Evolutionary conservation across 2,329 filamentous ascomycete species (phyloP).

Genomic region (Exophiala dermatitidis): DNA sequence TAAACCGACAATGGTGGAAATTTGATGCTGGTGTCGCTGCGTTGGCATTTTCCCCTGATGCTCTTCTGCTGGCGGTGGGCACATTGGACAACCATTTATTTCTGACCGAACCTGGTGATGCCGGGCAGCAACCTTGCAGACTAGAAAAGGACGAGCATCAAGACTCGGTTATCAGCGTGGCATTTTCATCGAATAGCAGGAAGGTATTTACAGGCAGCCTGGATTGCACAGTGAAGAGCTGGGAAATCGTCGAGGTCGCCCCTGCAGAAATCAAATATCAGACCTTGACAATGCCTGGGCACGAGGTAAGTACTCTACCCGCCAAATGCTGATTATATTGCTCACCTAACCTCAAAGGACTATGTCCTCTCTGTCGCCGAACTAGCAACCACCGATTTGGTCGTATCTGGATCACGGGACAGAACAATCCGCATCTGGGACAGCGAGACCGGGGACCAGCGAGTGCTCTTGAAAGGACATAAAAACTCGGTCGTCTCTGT

Average conservation of each 20-base stretch:
- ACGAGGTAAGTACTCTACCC: background rate
- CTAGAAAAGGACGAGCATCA: background rate
- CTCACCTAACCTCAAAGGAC: background rate
- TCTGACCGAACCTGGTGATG: background rate
- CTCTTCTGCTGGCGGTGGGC: background rate
- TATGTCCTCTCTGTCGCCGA: background rate
- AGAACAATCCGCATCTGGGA: conserved; percentile 89
- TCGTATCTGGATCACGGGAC: conserved; percentile 86
- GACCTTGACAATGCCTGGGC: background rate
- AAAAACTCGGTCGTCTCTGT: conserved; percentile 28
- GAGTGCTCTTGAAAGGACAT: conserved; percentile 49
- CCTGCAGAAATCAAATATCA: too few species aligned
- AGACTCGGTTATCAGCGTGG: background rate
- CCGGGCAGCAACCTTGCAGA: background rate
- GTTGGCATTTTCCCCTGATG: background rate
- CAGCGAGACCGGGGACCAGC: conserved; percentile 80
- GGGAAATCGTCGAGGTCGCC: background rate
- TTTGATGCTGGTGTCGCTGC: background rate
- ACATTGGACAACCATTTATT: background rate
- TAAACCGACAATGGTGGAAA: background rate
- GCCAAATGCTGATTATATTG: background rate
- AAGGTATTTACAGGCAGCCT: background rate
- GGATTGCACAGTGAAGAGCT: background rate
- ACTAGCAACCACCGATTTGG: conserved; percentile 62
- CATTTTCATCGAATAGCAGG: background rate